Percentiles rank a stretch among this genome's conserved stretches.
Conservation (phyloP, 805 yeast species). For the Yarrowia hollandica region DNA sequence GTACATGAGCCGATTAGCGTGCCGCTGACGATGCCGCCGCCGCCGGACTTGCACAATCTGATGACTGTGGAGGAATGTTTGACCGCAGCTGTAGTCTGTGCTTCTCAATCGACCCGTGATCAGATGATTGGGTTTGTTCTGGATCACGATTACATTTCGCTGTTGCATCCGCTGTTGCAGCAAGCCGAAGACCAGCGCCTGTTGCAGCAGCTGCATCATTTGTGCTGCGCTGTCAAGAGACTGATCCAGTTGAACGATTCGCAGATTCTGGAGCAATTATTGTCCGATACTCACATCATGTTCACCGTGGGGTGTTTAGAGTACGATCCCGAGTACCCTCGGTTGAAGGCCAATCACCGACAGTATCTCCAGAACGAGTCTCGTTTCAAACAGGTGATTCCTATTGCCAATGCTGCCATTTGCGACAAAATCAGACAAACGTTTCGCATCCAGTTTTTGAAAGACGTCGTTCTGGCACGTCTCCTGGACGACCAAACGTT, state of each 20-base stretch:
- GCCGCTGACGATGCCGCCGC: constrained; percentile 68
- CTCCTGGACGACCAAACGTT: constrained; percentile 78
- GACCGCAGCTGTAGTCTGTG: constrained; percentile 55
- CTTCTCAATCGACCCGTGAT: constrained; percentile 47
- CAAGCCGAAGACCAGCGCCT: constrained; percentile 55
- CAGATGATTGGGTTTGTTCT: constrained; percentile 58
- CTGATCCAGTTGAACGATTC: constrained; percentile 64
- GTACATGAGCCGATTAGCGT: constrained; percentile 78
- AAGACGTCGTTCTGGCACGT: constrained; percentile 83
- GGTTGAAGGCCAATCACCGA: constrained; percentile 75
- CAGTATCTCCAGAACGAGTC: constrained; percentile 58
- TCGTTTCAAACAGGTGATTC: constrained; percentile 70
- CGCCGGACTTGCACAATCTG: constrained; percentile 49
- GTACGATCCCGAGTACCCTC: constrained; percentile 76
- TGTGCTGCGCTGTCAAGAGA: constrained; percentile 74
- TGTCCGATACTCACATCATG: constrained; percentile 52
- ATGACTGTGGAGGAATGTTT: constrained; percentile 56
- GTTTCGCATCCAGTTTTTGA: constrained; percentile 73
- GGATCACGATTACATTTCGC: constrained; percentile 53
- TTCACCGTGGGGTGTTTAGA: constrained; percentile 81
- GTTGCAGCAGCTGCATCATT: constrained; percentile 57
- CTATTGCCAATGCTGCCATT: constrained; percentile 53
- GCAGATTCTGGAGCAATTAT: constrained; percentile 56
- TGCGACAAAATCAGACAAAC: constrained; percentile 66
- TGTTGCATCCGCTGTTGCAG: constrained; percentile 55